These are phyloP conservation scores for Paecilomyces fulvus DNA, from an alignment of 2,329 filamentous ascomycete genomes.

Conservation along the genomic window DNA sequence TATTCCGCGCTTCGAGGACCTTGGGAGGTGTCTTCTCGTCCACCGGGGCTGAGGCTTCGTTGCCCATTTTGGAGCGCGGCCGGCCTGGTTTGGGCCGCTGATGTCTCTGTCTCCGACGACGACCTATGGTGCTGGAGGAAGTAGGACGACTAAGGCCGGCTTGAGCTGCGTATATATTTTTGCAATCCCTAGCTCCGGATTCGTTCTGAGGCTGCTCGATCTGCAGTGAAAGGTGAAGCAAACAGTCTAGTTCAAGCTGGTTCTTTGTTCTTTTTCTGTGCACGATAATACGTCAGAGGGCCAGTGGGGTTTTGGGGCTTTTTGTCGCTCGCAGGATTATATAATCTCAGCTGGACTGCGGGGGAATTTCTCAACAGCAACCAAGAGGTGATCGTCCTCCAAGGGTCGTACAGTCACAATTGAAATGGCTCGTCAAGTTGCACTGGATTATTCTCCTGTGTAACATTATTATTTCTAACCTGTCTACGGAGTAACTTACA, in stretches of 20 bases:
- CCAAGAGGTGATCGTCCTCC: not conserved
- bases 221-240: not conserved
- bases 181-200: not conserved
- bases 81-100: constrained; percentile 27
- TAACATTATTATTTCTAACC: too few relatives aligned
- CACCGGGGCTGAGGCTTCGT: constrained; percentile 64
- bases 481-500: too few relatives aligned
- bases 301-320: not conserved
- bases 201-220: not conserved
- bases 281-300: not conserved
- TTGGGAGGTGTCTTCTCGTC: constrained; percentile 56
- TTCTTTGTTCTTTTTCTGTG: not conserved
- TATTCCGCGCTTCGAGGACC: constrained; percentile 58
- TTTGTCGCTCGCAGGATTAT: not conserved
- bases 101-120: constrained; percentile 37
- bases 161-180: not conserved
- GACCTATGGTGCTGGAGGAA: constrained; percentile 39
- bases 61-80: constrained; percentile 58
- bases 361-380: not conserved
- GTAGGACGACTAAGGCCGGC: not conserved
- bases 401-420: not conserved
- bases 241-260: not conserved
- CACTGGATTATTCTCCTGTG: not conserved
- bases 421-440: not conserved
- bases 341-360: not conserved